Conservation (phyloP, 192 early-diverging fungal genomes). For the Backusella mclennaniae region DNA sequence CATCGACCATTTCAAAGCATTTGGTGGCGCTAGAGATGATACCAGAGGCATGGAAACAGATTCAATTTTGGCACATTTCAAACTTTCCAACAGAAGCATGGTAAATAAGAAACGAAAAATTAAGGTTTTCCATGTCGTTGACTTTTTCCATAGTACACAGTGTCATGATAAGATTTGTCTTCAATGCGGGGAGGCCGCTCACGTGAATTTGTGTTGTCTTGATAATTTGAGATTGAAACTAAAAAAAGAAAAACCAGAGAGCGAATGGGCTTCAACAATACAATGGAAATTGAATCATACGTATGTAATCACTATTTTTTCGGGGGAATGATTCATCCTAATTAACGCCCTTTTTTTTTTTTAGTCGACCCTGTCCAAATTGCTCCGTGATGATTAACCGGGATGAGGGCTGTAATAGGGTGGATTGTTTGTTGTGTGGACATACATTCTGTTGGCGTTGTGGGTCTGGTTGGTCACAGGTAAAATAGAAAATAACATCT, state of each 20-base stretch:
- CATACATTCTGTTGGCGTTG: conserved; percentile 67
- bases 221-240: conserved; percentile 38
- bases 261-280: conserved; percentile 16
- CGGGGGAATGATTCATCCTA: neutral
- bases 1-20: conserved; percentile 35
- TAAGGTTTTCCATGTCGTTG: neutral
- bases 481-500: neutral
- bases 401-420: conserved; percentile 72
- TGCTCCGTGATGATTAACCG: conserved; percentile 65
- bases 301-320: neutral
- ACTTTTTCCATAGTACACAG: conserved; percentile 26
- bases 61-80: conserved; percentile 55
- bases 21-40: conserved; percentile 45
- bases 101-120: conserved; percentile 16
- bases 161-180: conserved; percentile 47
- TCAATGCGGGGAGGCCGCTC: conserved; percentile 49
- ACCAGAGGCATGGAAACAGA: conserved; percentile 56
- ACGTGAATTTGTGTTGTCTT: conserved; percentile 40
- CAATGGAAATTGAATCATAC: conserved; percentile 41
- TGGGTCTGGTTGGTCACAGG: conserved; percentile 54
- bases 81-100: conserved; percentile 52
- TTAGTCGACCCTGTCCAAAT: conserved; percentile 58
- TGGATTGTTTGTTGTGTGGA: conserved; percentile 68
- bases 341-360: neutral
- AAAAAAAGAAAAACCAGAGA: conserved; percentile 4